Evolutionary conservation across 495 filamentous ascomycete genomes (phyloP), one percentile per base, ranked within the genome.

Genomic region (Penicillium fimorum): DNA sequence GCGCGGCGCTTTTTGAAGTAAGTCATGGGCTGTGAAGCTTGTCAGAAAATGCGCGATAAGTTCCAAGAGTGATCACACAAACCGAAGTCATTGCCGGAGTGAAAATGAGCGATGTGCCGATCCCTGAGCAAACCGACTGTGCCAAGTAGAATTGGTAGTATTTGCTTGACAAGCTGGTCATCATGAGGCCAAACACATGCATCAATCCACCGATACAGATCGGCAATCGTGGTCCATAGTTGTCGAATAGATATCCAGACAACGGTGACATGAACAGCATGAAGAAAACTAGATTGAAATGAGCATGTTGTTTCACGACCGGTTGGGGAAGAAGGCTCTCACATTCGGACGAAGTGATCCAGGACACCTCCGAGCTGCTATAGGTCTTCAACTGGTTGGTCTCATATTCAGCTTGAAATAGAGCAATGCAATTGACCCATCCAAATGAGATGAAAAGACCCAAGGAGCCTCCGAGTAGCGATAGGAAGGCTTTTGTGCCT

Each of bases 101-200:
- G 52, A 49, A 53, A 8, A 66, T 44, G 18, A 64, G 44, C 2
- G 47, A 42, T 24, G 42, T n/a, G 11, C 52, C 52, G 32, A 24
- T 27, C 9, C 12, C 60, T 15, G 38, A 59, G 33, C 50, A 60
- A 13, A 68, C n/a, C 7, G 48, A 22, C 37, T 88, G 87, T 11
- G 77, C 70, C 5, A 88, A 68, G 12, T 88, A 57, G 67, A 87
- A 79, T 52, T 89, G 87, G 60, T 82, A 89, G 69, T 85, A 89
- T 63, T 85, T 56, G 12, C 71, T 77, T 3, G 81, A 79, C 1
- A 69, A 3, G 13, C 41, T 49, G 37, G 61, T 38, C 63, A 69
- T 66, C 58, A 65, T 55, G 15, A 63, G 30, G 22, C 58, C 61
- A 27, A 69, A 61, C 9, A 65, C 56, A 17, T 64, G 58, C 30